Evolutionary conservation across 192 early-diverging fungal genomes (phyloP), one percentile per base, ranked within the genome.

Genomic region (Globomyces pollinis-pini): DNA sequence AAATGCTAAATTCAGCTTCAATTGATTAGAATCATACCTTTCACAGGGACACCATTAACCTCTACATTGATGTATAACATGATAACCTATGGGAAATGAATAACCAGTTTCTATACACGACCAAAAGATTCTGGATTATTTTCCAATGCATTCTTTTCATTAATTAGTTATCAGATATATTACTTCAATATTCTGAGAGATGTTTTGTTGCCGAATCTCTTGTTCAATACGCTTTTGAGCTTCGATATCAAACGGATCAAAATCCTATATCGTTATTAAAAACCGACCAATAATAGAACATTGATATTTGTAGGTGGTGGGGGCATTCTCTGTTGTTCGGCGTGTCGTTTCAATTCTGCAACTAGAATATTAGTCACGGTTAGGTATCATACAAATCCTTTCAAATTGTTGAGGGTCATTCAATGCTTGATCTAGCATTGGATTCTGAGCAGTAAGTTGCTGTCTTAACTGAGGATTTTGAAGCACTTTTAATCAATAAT

Each of bases 101-200:
- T n/a, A n/a, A n/a, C n/a, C n/a, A n/a, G n/a, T n/a, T n/a, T n/a
- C n/a, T n/a, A n/a, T n/a, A n/a, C n/a, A n/a, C 84, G 69, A 15
- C 87, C 92, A 78, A 99, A 99, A 3, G 88, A 83, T 68, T 99
- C 94, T 4, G 96, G 96, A 59, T 93, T 88, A 64, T 87, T 78
- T 64, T 99, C 96, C 74, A 99, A 83, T 7, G 95, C 93, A 6
- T 77, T 64, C 67, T 74, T n/a, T 21, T 1, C 26, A 3, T 33
- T 39, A 20, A n/a, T n/a, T n/a, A n/a, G n/a, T n/a, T n/a, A n/a
- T n/a, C n/a, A n/a, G 26, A 28, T n/a, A 18, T 20, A 7, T 42
- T 32, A 67, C 82, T 58, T 88, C 83, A 71, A 85, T 71, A 66
- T 93, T 96, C 35, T 83, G 78, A 28, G 78, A 73, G 30, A 98